A percentile compares a stretch with the other conserved stretches of the same genome.
These are phyloP conservation scores for Ophiostoma sp. DNA, from an alignment of 2,329 filamentous ascomycete species.

Conservation along the genomic window DNA sequence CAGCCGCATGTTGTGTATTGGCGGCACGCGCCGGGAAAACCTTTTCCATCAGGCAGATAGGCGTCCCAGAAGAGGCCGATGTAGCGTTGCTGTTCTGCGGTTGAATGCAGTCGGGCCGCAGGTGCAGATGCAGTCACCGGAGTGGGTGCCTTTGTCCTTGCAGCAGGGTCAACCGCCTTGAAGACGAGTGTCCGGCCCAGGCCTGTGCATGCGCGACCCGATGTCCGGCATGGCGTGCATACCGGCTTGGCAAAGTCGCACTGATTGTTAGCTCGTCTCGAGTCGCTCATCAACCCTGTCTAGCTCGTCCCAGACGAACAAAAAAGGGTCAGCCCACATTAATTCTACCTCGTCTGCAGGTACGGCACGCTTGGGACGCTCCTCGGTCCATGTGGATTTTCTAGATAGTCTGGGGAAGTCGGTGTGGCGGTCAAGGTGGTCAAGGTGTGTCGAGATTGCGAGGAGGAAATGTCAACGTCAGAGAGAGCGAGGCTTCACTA, in stretches of 20 bases:
- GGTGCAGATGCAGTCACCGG: too few species aligned
- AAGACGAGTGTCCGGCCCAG: conserved; percentile 1
- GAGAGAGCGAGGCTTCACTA: background rate
- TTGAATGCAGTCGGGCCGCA: too few species aligned
- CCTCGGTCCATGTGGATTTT: conserved; percentile 3
- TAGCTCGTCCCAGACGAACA: background rate
- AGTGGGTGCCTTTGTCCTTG: background rate
- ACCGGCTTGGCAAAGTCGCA: conserved; percentile 15
- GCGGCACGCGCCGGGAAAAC: background rate
- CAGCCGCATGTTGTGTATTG: conserved; percentile 7
- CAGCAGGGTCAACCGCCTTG: background rate
- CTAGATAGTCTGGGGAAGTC: background rate
- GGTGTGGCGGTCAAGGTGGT: background rate
- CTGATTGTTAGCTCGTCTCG: background rate
- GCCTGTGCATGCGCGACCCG: conserved; percentile 8
- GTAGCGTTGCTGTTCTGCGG: background rate
- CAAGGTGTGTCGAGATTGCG: background rate
- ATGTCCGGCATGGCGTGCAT: conserved; percentile 14
- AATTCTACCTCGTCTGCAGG: conserved; percentile 7
- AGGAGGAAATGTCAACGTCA: background rate
- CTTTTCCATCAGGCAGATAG: background rate
- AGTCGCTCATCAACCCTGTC: background rate
- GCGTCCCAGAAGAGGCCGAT: background rate
- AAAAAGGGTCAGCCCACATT: conserved; percentile 3
- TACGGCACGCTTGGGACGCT: conserved; percentile 6